These are phyloP conservation scores for Ophiobolus disseminans DNA, from an alignment of 2,329 filamentous ascomycete species.

Conservation along the genomic window DNA sequence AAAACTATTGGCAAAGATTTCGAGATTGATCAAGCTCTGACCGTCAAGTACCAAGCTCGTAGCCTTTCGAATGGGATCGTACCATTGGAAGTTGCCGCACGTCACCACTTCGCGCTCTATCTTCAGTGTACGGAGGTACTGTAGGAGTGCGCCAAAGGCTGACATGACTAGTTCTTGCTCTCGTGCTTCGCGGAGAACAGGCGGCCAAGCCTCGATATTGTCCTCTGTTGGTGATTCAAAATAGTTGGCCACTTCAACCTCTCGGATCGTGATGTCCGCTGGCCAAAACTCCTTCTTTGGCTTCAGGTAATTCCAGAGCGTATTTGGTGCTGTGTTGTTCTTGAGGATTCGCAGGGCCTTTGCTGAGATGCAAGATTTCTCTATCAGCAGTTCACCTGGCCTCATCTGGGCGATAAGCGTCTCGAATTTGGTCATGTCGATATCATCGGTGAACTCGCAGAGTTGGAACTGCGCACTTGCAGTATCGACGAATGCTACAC, in stretches of 20 bases:
- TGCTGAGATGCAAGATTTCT: slow-evolving; percentile 82
- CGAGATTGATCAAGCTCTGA: slow-evolving; percentile 96
- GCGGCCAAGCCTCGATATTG: slow-evolving; percentile 76
- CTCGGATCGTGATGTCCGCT: slow-evolving; percentile 79
- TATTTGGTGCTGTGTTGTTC: slow-evolving; percentile 91
- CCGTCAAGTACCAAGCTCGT: slow-evolving; percentile 92
- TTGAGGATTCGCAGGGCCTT: slow-evolving; percentile 92
- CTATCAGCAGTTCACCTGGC: slow-evolving; percentile 85
- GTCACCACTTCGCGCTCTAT: slow-evolving; percentile 87
- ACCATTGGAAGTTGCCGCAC: slow-evolving; percentile 88
- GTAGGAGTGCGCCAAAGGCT: slow-evolving; percentile 84
- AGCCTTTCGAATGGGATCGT: slow-evolving; percentile 89
- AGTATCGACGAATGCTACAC: slow-evolving; percentile 92
- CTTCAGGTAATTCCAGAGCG: slow-evolving; percentile 94
- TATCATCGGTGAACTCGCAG: slow-evolving; percentile 90
- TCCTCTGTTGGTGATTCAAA: slow-evolving; percentile 69
- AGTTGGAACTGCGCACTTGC: slow-evolving; percentile 94
- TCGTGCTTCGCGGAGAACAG: slow-evolving; percentile 72
- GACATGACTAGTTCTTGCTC: slow-evolving; percentile 88
- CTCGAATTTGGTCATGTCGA: slow-evolving; percentile 94
- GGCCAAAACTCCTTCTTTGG: slow-evolving; percentile 89
- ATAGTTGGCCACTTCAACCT: slow-evolving; percentile 80
- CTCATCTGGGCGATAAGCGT: slow-evolving; percentile 92
- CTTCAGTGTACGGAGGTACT: slow-evolving; percentile 83
- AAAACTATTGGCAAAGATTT: slow-evolving; percentile 91